These are phyloP conservation scores for Corrigiola litoralis DNA, from an alignment of 179 eudicot genomes.

Conservation along the genomic window DNA sequence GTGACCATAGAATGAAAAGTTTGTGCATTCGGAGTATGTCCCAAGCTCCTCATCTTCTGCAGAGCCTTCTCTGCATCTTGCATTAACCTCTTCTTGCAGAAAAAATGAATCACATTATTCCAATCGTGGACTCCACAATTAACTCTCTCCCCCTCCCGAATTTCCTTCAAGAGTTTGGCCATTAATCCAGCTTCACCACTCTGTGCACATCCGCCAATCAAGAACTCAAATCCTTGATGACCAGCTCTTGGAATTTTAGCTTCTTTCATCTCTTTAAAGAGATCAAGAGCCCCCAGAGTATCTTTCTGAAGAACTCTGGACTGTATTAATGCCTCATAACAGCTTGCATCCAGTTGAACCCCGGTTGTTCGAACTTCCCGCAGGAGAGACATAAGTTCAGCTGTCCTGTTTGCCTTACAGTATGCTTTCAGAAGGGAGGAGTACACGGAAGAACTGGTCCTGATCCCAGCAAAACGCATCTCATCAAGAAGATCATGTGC, in stretches of 20 bases:
- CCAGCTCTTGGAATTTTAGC: constrained; percentile 57
- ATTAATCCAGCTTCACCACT: constrained; percentile 60
- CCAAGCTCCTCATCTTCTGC: constrained; percentile 86
- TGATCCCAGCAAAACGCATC: constrained; percentile 78
- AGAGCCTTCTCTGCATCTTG: constrained; percentile 97
- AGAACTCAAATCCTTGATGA: constrained; percentile 51
- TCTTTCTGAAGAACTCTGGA: constrained; percentile 64
- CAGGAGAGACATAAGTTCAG: constrained; percentile 56
- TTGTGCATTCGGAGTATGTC: constrained; percentile 83
- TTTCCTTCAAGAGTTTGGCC: constrained; percentile 76
- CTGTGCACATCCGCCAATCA: constrained; percentile 37
- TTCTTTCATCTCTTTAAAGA: constrained; percentile 96
- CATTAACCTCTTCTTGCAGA: constrained; percentile 84
- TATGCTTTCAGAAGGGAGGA: constrained; percentile 85
- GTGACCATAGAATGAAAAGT: constrained; percentile 92
- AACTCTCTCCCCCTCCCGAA: constrained; percentile 66
- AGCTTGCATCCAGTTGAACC: constrained; percentile 73
- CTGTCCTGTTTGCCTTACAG: constrained; percentile 52
- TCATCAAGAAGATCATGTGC: constrained; percentile 96
- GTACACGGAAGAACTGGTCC: constrained; percentile 56
- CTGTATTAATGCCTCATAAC: constrained; percentile 60
- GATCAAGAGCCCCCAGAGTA: constrained; percentile 64
- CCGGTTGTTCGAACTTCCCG: constrained; percentile 75
- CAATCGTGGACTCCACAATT: constrained; percentile 91
- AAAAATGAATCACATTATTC: constrained; percentile 89